Percentiles rank a stretch among this genome's conserved stretches.
Evolutionary conservation across 2,329 filamentous ascomycete genomes (phyloP).

Genomic region (Orbilia brochopaga): DNA sequence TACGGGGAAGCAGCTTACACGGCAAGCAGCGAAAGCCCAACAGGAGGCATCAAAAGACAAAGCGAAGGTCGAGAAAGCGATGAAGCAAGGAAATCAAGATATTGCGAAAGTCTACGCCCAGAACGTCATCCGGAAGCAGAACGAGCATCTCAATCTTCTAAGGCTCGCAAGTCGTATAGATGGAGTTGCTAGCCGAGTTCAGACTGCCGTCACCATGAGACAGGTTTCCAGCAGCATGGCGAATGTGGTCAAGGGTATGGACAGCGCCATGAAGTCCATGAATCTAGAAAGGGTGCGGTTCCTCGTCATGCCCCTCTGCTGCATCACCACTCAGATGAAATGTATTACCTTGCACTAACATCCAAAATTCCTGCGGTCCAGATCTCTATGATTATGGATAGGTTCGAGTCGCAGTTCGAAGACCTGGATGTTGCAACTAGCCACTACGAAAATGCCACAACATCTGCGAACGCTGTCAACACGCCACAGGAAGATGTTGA

Average conservation of each 20-base stretch:
- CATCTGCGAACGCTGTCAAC: constrained; percentile 74
- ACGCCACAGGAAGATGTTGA: constrained; percentile 85
- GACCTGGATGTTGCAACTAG: constrained; percentile 61
- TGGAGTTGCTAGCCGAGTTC: constrained; percentile 66
- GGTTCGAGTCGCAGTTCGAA: constrained; percentile 67
- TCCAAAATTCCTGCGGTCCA: constrained; percentile 53
- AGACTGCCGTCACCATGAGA: constrained; percentile 69
- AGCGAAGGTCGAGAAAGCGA: constrained; percentile 65
- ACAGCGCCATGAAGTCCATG: constrained; percentile 69
- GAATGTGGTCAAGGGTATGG: constrained; percentile 69
- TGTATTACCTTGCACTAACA: neutral
- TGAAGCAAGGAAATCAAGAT: constrained; percentile 67
- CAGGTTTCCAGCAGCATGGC: constrained; percentile 68
- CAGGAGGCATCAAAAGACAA: constrained; percentile 69
- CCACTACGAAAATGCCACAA: constrained; percentile 86
- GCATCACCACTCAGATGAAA: no score
- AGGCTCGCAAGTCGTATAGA: constrained; percentile 66
- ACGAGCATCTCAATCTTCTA: constrained; percentile 67
- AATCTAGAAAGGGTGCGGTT: constrained; percentile 65
- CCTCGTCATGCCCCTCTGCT: no score
- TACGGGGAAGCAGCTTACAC: constrained; percentile 69
- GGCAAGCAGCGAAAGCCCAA: constrained; percentile 67
- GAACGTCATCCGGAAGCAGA: constrained; percentile 69
- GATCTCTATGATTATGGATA: constrained; percentile 71
- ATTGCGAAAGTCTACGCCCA: constrained; percentile 70